Evolutionary conservation across 1,139 yeast species (phyloP).

Genomic region (Yamadazyma kanchanaburiensis): DNA sequence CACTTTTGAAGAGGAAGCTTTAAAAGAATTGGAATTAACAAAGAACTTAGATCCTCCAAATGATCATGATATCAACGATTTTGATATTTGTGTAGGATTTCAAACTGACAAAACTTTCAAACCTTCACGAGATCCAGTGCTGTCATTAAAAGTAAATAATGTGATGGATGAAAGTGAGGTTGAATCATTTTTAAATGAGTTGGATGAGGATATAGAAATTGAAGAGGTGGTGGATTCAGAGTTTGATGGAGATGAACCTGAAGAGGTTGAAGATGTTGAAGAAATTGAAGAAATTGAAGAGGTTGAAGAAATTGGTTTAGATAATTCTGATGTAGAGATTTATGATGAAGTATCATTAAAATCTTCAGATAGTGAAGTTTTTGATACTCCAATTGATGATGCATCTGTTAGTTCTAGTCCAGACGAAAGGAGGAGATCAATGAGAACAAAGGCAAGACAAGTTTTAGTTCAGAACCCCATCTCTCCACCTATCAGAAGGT

Average conservation of each 20-base stretch:
- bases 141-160: conserved; percentile 4
- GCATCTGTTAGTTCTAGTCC: too few relatives aligned
- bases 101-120: conserved; percentile 7
- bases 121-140: conserved; percentile 3
- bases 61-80: too few relatives aligned
- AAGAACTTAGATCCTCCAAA: too few relatives aligned
- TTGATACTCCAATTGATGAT: too few relatives aligned
- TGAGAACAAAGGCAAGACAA: conserved; percentile 11
- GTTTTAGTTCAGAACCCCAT: conserved; percentile 1
- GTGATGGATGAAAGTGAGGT: conserved; percentile 2
- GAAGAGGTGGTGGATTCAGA: conserved; percentile 10
- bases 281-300: conserved; percentile 5
- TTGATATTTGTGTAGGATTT: conserved; percentile 29
- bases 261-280: conserved; percentile 9
- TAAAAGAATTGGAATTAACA: conserved; percentile 35
- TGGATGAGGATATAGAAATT: conserved; percentile 7
- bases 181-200: conserved; percentile 3
- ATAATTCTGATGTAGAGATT: conserved; percentile 5
- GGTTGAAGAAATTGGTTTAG: conserved; percentile 8
- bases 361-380: too few relatives aligned
- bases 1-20: conserved; percentile 52
- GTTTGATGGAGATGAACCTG: conserved; percentile 9
- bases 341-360: too few relatives aligned
- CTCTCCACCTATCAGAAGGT: conserved; percentile 5
- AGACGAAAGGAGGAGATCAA: too few relatives aligned